Percentiles rank a stretch among this genome's conserved stretches.
These are phyloP conservation scores for Neofusicoccum cordaticola DNA, from an alignment of 2,329 filamentous ascomycete genomes.

Conservation along the genomic window DNA sequence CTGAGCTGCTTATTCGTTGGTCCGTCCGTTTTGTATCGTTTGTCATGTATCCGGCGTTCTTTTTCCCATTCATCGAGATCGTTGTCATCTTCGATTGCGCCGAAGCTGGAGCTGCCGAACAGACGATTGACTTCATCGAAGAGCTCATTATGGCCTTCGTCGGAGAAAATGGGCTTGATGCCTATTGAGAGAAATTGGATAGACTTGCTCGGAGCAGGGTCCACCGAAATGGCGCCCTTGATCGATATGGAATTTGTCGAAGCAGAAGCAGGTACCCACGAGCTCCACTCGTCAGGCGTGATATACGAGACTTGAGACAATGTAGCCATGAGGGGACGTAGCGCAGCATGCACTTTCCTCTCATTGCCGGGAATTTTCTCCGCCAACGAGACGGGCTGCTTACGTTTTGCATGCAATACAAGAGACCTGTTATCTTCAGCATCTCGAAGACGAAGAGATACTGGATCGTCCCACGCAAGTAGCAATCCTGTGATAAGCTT, in stretches of 20 bases:
- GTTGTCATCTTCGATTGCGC: conserved; percentile 51
- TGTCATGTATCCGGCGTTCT: conserved; percentile 36
- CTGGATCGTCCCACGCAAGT: conserved; percentile 63
- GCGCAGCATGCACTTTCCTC: conserved; percentile 19
- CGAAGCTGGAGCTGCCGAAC: conserved; percentile 77
- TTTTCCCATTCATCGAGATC: conserved; percentile 37
- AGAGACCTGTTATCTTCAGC: conserved; percentile 38
- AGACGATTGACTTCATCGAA: conserved; percentile 76
- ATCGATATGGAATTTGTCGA: conserved; percentile 61
- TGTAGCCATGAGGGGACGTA: conserved; percentile 47
- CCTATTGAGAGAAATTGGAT: conserved; percentile 82
- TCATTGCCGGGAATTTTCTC: conserved; percentile 27
- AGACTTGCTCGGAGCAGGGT: conserved; percentile 67
- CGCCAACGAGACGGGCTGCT: conserved; percentile 23
- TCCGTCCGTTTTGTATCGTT: conserved; percentile 45
- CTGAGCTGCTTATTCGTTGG: conserved; percentile 54
- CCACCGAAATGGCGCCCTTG: conserved; percentile 67
- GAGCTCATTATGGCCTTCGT: conserved; percentile 60
- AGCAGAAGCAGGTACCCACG: conserved; percentile 72
- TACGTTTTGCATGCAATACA: conserved; percentile 23
- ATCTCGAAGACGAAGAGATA: conserved; percentile 61
- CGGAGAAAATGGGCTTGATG: conserved; percentile 60
- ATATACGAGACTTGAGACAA: conserved; percentile 66
- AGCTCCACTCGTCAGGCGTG: conserved; percentile 48
- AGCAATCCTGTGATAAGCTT: conserved; percentile 61